phyloP scores from a whole-genome alignment of 768 basidiomycete genomes.

The Coprinellus aureogranulatus region DNA sequence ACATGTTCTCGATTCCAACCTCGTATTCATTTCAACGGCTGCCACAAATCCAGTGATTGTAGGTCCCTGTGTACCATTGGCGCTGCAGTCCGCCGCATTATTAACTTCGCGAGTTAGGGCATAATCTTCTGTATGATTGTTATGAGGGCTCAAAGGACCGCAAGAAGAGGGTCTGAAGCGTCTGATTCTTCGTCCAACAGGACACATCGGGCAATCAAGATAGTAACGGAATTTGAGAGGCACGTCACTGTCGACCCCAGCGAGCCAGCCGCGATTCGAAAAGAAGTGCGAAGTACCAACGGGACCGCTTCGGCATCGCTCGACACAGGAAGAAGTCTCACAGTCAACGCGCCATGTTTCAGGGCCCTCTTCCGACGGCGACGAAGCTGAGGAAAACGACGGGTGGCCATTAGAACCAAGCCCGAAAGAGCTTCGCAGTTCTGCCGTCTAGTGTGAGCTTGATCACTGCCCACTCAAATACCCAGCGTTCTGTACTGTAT shows the following conservation, averaged over 20 bases:
- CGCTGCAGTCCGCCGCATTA: not conserved
- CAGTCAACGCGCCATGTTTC: not conserved
- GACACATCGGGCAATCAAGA: not conserved
- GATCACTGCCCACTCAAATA: too few species aligned
- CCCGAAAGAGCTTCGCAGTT: too few species aligned
- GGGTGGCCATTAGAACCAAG: too few species aligned
- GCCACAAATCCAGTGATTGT: slow-evolving; percentile 1
- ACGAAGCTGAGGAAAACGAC: too few species aligned
- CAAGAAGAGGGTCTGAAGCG: not conserved
- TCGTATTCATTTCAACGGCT: not conserved
- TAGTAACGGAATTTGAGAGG: not conserved
- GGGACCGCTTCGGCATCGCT: not conserved
- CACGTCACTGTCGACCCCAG: not conserved
- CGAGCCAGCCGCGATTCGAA: not conserved
- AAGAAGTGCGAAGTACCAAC: not conserved
- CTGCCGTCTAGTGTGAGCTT: too few species aligned
- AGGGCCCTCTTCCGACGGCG: too few species aligned
- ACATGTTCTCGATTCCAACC: not conserved
- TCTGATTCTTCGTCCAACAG: too few species aligned
- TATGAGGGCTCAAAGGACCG: not conserved
- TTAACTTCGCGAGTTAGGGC: not conserved
- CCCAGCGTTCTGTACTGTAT: too few species aligned
- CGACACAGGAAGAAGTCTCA: not conserved
- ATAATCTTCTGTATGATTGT: not conserved
- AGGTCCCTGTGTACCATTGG: not conserved